phyloP scores from a whole-genome alignment of 306 rosid species.

The Quillaja saponaria region DNA sequence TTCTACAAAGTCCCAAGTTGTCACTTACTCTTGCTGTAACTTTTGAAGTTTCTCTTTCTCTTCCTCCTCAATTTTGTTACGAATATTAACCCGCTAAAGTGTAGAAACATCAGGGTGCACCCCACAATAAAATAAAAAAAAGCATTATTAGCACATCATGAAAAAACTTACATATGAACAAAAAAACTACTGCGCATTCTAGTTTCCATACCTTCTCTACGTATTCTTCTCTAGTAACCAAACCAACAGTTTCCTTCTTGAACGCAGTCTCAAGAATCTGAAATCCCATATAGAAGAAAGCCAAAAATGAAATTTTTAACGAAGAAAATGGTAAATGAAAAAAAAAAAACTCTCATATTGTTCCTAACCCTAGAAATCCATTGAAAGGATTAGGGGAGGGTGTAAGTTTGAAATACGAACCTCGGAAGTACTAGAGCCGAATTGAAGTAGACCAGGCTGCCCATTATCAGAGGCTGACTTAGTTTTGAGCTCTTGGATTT shows the following conservation, averaged over 20 bases:
- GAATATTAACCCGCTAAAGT: slow-evolving; percentile 81
- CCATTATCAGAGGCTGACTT: slow-evolving; percentile 77
- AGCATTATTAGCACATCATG: neutral
- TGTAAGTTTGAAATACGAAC: slow-evolving; percentile 28
- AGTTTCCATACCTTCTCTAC: slow-evolving; percentile 76
- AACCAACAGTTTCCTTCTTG: slow-evolving; percentile 95
- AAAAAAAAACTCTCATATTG: no score
- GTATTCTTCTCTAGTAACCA: slow-evolving; percentile 90
- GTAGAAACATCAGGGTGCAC: slow-evolving; percentile 1
- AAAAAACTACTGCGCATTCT: no score
- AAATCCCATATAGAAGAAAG: slow-evolving; percentile 11
- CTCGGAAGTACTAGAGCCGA: slow-evolving; percentile 96
- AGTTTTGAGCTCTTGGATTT: slow-evolving; percentile 89
- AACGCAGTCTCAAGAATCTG: slow-evolving; percentile 98
- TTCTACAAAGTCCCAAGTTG: no score
- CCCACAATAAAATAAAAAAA: neutral
- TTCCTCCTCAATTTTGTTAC: slow-evolving; percentile 92
- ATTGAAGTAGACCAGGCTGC: slow-evolving; percentile 95
- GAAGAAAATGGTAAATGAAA: neutral
- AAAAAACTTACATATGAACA: no score
- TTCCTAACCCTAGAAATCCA: slow-evolving; percentile 2
- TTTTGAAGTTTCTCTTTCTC: slow-evolving; percentile 98
- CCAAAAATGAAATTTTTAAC: neutral
- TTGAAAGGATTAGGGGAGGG: neutral
- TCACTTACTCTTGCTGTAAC: slow-evolving; percentile 86